Evolutionary conservation across 768 basidiomycete species (phyloP).

Genomic region (Leucocoprinus birnbaumii): DNA sequence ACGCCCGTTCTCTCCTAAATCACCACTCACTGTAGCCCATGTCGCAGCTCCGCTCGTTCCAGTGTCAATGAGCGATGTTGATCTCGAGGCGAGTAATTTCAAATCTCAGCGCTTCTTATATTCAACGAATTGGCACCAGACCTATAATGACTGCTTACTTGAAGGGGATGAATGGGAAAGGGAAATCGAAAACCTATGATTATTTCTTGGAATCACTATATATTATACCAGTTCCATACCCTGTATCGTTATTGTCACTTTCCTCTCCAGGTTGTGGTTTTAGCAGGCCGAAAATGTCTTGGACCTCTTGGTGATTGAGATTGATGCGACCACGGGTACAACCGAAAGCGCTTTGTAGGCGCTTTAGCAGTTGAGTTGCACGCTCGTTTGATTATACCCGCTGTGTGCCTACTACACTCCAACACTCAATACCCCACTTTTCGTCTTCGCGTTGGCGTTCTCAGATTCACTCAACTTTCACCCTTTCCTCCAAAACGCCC

Average conservation of each 20-base stretch:
- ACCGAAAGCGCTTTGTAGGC: no score
- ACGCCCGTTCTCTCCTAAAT: not conserved
- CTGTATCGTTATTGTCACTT: not conserved
- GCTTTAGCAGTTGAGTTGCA: no score
- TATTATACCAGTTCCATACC: not conserved
- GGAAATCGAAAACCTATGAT: conserved; percentile 24
- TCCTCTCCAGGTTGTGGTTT: not conserved
- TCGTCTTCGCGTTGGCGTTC: not conserved
- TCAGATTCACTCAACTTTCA: not conserved
- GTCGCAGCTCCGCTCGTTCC: conserved; percentile 20
- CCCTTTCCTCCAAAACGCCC: conserved; percentile 1
- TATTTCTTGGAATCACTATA: not conserved
- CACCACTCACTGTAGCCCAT: conserved; percentile 18
- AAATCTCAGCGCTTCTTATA: not conserved
- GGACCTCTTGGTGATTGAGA: no score
- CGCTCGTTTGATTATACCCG: no score
- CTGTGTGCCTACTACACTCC: no score
- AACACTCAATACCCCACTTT: not conserved
- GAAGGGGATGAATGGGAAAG: conserved; percentile 29
- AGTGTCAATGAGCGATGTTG: conserved; percentile 15
- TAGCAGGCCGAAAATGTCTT: no score
- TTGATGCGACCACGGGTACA: no score
- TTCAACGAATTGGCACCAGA: no score
- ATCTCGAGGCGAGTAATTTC: conserved; percentile 17
- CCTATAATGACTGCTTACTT: conserved; percentile 37